A percentile compares a stretch with the other conserved stretches of the same genome.
Conservation (phyloP, 176 grass and related monocot genomes). For the Bonia amplexicaulis region DNA sequence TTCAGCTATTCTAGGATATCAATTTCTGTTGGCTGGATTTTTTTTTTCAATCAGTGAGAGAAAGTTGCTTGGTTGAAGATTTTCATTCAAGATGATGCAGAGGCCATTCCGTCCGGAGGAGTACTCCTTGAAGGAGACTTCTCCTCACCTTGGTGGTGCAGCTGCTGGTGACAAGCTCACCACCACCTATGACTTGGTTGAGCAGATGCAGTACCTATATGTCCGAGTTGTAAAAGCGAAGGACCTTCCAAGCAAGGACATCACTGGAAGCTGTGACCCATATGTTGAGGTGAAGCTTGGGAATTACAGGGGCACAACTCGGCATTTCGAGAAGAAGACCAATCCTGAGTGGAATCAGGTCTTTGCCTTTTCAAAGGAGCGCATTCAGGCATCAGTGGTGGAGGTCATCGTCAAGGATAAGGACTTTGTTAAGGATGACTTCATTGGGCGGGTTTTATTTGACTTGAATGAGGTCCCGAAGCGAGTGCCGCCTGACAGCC, state of each 20-base stretch:
- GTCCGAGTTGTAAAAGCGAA: constrained; percentile 66
- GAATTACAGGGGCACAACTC: constrained; percentile 59
- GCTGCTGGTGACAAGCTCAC: constrained; percentile 64
- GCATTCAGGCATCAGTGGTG: constrained; percentile 55
- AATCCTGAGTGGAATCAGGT: constrained; percentile 80
- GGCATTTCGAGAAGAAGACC: constrained; percentile 55
- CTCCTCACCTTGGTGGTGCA: constrained; percentile 56
- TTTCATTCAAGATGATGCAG: constrained; percentile 52
- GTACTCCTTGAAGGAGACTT: constrained; percentile 73
- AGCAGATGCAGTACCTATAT: constrained; percentile 80
- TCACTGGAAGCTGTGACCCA: constrained; percentile 58
- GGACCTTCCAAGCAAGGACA: constrained; percentile 56
- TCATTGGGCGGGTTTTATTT: constrained; percentile 45
- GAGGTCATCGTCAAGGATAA: constrained; percentile 64
- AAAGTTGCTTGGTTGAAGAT: constrained; percentile 1
- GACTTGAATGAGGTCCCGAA: constrained; percentile 65
- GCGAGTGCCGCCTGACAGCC: constrained; percentile 63
- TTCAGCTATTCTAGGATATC: constrained; percentile 16
- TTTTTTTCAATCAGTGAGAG: not conserved
- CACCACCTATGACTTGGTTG: constrained; percentile 64
- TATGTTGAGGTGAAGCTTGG: constrained; percentile 73
- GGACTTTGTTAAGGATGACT: constrained; percentile 61
- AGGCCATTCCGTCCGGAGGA: constrained; percentile 53
- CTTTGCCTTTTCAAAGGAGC: constrained; percentile 66
- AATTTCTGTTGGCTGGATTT: not conserved